Evolutionary conservation across 768 basidiomycete species (phyloP), one percentile per base, ranked within the genome.

Genomic region (Vararia minispora): DNA sequence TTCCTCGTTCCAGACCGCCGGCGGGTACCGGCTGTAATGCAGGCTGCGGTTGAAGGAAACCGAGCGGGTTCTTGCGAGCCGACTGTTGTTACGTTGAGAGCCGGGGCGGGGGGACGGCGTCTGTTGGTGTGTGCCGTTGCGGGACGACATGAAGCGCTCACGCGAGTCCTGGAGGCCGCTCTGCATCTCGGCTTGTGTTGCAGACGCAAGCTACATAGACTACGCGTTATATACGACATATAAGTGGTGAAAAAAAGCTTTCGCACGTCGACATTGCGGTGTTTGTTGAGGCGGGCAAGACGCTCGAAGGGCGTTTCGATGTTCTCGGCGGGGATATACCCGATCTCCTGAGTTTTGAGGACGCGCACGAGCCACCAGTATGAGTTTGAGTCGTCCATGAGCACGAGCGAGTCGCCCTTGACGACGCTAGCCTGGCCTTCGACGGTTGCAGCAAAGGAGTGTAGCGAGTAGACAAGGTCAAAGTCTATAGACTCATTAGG

Each of bases 321-420:
- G 58, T 97, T 98, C 63, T 99, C 95, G 0, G 95, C 95, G 13
- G 95, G 95, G 35, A 99, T 98, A 58, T 99, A 99, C 0, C 95
- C 95, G 12, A 99, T 89, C 52, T 95, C 91, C 59, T 97, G 91
- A 6, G 94, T 97, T 65, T 97, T 98, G 46, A 99, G 78, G 7
- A 99, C 95, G 33, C 91, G 77, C 6, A 99, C 94, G 35, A 98
- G 84, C 95, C 95, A 98, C 95, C 95, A 98, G 63, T 99, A 99
- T 60, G 87, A 89, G 60, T 99, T 98, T 41, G 82, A 89, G 58
- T 99, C 95, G 63, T 99, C 95, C 74, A 98, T 89, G 30, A 99
- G 68, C 55, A 90, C 81, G 32, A 99, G 71, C 45, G 86, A 87
- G 68, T 99, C 94, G 18, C 95, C 95, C 61, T 97, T 98, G 59